Evolutionary conservation across 306 rosid genomes (phyloP), one percentile per base, ranked within the genome.

Genomic region (Cucumis sativus): DNA sequence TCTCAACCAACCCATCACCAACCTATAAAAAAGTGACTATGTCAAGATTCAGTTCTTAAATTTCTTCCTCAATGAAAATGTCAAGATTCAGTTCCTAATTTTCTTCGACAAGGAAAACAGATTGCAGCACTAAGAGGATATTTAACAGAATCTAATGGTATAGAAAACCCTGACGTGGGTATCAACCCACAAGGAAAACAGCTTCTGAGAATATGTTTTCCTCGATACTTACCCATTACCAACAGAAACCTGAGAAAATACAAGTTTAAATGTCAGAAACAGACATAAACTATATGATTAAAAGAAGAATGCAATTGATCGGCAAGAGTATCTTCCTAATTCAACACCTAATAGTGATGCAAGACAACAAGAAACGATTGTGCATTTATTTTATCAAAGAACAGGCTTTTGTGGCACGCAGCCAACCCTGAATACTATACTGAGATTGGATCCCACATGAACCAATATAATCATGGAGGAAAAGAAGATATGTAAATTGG

Each of bases 1-100:
- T 79, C 96, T 89, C 83, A 91, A 69, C 97, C 97, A 90, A 63
- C 97, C 98, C 97, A 94, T 92, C 71, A 92, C 88, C 81, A 92
- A 83, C 84, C 98, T 94, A 78, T 70, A 78, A 79, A 78, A 37
- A 81, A 82, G 79, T 71, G 81, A 77, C 67, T 41, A 61, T 33
- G 41, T 60, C 68, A 43, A 77, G 40, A 16, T 77, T 55, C 61
- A 51, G 55, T 67, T 67, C 35, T 11, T 41, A 40, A 40, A 15
- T 65, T 68, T 33, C 18, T 65, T 64, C 74, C 37, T 49, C 15
- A 10, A 33, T 25, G 45, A 54, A 47, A 40, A 67, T 33, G 37
- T 60, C 68, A 43, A 77, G 40, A 16, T 63, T 55, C 61, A 51
- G 55, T 41, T 41, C 35, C 6, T 41, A 40, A 40, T 23, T 65